Conservation (phyloP, 2,329 filamentous ascomycete genomes). For the Colletotrichum musae region DNA sequence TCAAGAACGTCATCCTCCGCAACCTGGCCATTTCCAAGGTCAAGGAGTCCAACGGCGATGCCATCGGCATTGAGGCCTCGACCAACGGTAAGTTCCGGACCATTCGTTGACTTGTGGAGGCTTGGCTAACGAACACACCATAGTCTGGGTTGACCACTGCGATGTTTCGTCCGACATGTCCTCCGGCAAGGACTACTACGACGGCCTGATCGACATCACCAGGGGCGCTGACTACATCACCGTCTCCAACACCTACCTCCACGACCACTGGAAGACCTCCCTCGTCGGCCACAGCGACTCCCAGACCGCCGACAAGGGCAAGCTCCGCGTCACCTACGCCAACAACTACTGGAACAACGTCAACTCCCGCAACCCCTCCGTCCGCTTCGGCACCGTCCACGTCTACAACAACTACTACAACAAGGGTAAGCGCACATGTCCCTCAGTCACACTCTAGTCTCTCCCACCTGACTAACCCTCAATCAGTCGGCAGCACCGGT, state of each 20-base stretch:
- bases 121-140: background rate
- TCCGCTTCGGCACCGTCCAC: conserved; percentile 78
- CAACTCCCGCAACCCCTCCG: conserved; percentile 73
- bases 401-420: conserved; percentile 65
- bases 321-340: conserved; percentile 75
- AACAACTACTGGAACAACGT: conserved; percentile 77
- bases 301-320: conserved; percentile 70
- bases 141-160: conserved; percentile 76
- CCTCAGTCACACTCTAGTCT: background rate
- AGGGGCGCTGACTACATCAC: conserved; percentile 75
- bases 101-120: background rate
- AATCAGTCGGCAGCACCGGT: conserved; percentile 55
- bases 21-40: conserved; percentile 73
- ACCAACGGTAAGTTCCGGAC: conserved; percentile 55
- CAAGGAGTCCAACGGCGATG: conserved; percentile 69
- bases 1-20: conserved; percentile 72
- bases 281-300: conserved; percentile 72
- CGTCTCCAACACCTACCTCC: conserved; percentile 55
- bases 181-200: conserved; percentile 78
- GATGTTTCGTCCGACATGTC: conserved; percentile 73
- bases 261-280: conserved; percentile 72
- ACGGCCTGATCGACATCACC: conserved; percentile 75
- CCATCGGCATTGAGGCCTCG: conserved; percentile 69
- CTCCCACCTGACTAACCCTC: background rate
- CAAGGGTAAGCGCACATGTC: background rate